Conservation (phyloP, 2,329 filamentous ascomycete species). For the Pseudogymnoascus pannorum region DNA sequence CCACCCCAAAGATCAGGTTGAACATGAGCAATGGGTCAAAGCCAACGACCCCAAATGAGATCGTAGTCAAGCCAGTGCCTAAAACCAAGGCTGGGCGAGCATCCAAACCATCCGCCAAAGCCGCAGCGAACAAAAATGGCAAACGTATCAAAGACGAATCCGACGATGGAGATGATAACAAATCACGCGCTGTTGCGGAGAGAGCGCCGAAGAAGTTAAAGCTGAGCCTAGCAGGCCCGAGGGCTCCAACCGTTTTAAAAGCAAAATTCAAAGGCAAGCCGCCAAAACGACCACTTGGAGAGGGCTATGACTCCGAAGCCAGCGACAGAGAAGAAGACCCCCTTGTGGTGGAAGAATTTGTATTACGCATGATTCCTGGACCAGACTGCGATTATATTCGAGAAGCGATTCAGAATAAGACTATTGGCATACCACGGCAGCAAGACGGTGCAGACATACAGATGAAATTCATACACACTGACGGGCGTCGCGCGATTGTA, state of each 20-base stretch:
- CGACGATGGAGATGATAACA: conserved; percentile 40
- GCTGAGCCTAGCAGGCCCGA: conserved; percentile 27
- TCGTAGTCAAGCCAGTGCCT: conserved; percentile 18
- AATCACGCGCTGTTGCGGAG: conserved; percentile 29
- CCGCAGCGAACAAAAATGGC: conserved; percentile 38
- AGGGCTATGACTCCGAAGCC: conserved; percentile 94
- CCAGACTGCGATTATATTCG: conserved; percentile 79
- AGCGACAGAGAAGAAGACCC: conserved; percentile 86
- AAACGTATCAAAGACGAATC: conserved; percentile 53
- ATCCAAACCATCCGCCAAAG: conserved; percentile 51
- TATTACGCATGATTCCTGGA: conserved; percentile 81
- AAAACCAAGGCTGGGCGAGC: conserved; percentile 56
- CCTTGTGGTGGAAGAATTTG: conserved; percentile 79
- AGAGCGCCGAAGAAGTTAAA: conserved; percentile 40
- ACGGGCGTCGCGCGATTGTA: conserved; percentile 53
- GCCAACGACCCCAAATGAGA: conserved; percentile 20
- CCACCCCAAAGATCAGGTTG: conserved; percentile 28
- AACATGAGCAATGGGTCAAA: conserved; percentile 19
- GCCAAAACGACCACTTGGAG: conserved; percentile 65
- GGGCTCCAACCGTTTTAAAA: conserved; percentile 39
- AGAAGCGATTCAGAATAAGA: conserved; percentile 66
- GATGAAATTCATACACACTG: conserved; percentile 68
- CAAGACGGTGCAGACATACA: conserved; percentile 69
- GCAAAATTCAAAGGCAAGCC: conserved; percentile 61
- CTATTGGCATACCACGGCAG: conserved; percentile 58